These are phyloP conservation scores for Cutaneotrichosporon sp. DNA, from an alignment of 1,284 basidiomycete species.

Conservation along the genomic window DNA sequence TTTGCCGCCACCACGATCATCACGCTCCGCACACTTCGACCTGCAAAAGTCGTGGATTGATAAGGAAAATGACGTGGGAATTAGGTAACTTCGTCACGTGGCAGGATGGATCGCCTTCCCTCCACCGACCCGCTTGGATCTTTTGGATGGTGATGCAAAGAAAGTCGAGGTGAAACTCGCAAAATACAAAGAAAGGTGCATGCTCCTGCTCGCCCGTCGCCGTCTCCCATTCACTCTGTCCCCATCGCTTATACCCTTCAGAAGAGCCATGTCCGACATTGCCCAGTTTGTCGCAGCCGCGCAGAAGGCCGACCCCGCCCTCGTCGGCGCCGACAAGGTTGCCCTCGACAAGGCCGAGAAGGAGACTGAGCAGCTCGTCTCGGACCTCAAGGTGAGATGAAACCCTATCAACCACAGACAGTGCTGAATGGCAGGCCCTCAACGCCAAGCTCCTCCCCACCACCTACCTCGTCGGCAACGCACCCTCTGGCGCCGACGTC, in stretches of 20 bases:
- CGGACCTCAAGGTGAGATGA: slow-evolving; percentile 39
- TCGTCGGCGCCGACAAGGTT: slow-evolving; percentile 39
- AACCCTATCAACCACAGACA: too few species aligned
- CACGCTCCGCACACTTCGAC: too few species aligned
- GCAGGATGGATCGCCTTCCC: too few species aligned
- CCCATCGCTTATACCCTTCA: slow-evolving; percentile 8
- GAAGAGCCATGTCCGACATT: slow-evolving; percentile 35
- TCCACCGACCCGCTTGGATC: too few species aligned
- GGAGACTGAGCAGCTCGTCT: slow-evolving; percentile 35
- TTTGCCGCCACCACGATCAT: too few species aligned
- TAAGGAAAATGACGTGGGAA: too few species aligned
- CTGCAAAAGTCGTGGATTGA: too few species aligned
- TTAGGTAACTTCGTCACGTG: too few species aligned
- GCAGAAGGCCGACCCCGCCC: slow-evolving; percentile 37
- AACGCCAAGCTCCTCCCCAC: slow-evolving; percentile 66
- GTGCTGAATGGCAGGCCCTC: slow-evolving; percentile 63
- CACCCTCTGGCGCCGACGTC: slow-evolving; percentile 79
- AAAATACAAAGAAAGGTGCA: slow-evolving; percentile 10
- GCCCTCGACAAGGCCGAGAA: slow-evolving; percentile 32
- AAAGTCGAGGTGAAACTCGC: background rate
- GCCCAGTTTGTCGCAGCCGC: slow-evolving; percentile 41
- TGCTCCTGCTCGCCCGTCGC: slow-evolving; percentile 14
- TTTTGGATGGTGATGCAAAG: background rate
- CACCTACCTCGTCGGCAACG: slow-evolving; percentile 73
- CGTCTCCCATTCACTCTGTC: slow-evolving; percentile 5